Conservation (phyloP, 805 yeast species). For the Pichia insulana region DNA sequence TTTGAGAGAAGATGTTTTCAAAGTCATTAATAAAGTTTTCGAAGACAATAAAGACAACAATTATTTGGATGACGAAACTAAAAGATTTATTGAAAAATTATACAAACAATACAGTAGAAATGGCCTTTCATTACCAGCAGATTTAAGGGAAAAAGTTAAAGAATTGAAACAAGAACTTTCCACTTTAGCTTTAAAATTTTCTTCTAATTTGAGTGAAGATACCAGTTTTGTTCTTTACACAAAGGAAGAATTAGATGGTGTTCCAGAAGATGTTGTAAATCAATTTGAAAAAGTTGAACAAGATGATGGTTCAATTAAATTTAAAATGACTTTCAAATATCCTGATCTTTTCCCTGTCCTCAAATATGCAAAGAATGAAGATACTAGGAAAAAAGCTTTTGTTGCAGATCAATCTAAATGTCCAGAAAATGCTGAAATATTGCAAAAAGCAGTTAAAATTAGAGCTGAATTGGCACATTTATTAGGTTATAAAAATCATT, state of each 20-base stretch:
- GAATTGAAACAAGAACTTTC: constrained; percentile 48
- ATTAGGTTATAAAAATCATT: constrained; percentile 60
- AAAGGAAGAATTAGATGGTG: constrained; percentile 60
- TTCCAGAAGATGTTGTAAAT: constrained; percentile 54
- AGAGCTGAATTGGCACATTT: constrained; percentile 54
- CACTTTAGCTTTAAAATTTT: constrained; percentile 45
- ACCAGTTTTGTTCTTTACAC: constrained; percentile 53
- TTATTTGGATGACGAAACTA: constrained; percentile 43
- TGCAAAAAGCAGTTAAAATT: constrained; percentile 49
- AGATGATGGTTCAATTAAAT: constrained; percentile 32
- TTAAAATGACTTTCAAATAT: constrained; percentile 69
- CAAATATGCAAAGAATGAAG: constrained; percentile 55
- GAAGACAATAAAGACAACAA: constrained; percentile 27
- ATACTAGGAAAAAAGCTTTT: constrained; percentile 59
- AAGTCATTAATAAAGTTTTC: constrained; percentile 46
- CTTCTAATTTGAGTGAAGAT: constrained; percentile 65
- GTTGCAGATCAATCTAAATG: constrained; percentile 62
- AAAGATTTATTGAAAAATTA: constrained; percentile 47
- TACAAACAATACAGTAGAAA: constrained; percentile 52
- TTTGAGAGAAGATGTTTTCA: constrained; percentile 58
- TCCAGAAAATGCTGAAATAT: constrained; percentile 52
- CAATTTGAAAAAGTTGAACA: constrained; percentile 42
- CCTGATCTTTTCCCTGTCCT: constrained; percentile 76
- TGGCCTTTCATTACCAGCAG: constrained; percentile 57
- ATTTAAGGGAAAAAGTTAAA: constrained; percentile 46